These are phyloP conservation scores for Boechera stricta DNA, from an alignment of 345 rosid species.

Conservation along the genomic window DNA sequence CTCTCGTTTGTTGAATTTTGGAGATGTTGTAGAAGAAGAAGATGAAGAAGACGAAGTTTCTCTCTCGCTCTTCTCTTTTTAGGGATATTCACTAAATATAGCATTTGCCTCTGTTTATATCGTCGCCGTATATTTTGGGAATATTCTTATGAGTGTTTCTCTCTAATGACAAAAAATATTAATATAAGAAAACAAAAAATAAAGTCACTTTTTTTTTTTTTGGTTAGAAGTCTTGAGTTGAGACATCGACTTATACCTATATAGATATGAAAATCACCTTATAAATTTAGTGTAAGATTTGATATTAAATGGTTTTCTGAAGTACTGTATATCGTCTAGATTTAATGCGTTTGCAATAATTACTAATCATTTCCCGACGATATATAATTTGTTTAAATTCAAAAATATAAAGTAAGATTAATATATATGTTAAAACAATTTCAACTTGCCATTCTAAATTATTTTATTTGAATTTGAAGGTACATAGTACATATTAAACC, in stretches of 20 bases:
- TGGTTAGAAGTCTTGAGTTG: background rate
- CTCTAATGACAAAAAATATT: background rate
- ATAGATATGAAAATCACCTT: slow-evolving; percentile 1
- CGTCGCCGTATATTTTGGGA: slow-evolving; percentile 38
- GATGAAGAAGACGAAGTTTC: slow-evolving; percentile 6
- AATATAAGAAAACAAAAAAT: background rate
- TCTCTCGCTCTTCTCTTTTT: slow-evolving; percentile 33
- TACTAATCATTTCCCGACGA: slow-evolving; percentile 35
- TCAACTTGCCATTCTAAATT: slow-evolving; percentile 28
- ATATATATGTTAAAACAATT: background rate
- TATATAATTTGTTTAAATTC: background rate
- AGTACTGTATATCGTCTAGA: background rate
- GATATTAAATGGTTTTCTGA: background rate
- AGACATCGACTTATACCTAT: slow-evolving; percentile 1
- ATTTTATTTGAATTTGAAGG: background rate
- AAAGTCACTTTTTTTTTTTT: background rate
- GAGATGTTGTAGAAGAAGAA: slow-evolving; percentile 15
- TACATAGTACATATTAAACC: background rate
- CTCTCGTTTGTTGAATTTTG: slow-evolving; percentile 10
- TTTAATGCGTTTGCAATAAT: slow-evolving; percentile 12
- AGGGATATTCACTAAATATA: slow-evolving; percentile 35
- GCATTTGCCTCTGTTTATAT: slow-evolving; percentile 35
- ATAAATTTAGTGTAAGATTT: background rate
- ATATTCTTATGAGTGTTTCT: slow-evolving; percentile 31
- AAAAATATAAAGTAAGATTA: background rate